Evolutionary conservation across 805 yeast genomes (phyloP).

Genomic region (Myxozyma monticola): DNA sequence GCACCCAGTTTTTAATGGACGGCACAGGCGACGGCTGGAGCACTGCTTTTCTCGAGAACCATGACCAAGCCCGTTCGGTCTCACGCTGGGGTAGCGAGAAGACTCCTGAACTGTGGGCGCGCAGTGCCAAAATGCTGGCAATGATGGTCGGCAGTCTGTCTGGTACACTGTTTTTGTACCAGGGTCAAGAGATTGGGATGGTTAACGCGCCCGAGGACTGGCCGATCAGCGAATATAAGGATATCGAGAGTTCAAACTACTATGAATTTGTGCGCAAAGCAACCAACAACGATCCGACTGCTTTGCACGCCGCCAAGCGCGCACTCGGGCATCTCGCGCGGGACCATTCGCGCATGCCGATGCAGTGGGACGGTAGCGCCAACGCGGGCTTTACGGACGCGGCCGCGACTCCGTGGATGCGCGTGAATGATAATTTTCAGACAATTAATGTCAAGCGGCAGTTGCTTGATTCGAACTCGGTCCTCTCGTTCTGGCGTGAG

Average conservation of each 20-base stretch:
- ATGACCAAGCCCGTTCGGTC: slow-evolving; percentile 58
- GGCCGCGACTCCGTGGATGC: slow-evolving; percentile 53
- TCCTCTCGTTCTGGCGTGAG: slow-evolving; percentile 49
- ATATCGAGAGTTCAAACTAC: slow-evolving; percentile 49
- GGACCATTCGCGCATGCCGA: slow-evolving; percentile 55
- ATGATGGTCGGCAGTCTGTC: slow-evolving; percentile 49
- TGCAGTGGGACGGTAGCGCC: slow-evolving; percentile 49
- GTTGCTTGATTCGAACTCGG: slow-evolving; percentile 47
- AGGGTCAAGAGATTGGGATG: slow-evolving; percentile 63
- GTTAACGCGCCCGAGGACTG: slow-evolving; percentile 50
- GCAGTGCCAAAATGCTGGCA: slow-evolving; percentile 52
- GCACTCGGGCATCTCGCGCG: slow-evolving; percentile 39
- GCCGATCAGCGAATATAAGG: slow-evolving; percentile 52
- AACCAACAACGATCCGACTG: not conserved
- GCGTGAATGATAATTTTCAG: slow-evolving; percentile 50
- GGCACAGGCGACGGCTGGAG: slow-evolving; percentile 52
- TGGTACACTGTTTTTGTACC: slow-evolving; percentile 58
- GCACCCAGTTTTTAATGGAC: slow-evolving; percentile 40
- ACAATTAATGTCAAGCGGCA: slow-evolving; percentile 52
- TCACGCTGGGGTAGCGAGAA: slow-evolving; percentile 54
- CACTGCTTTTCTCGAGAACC: slow-evolving; percentile 56
- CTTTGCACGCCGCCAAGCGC: too few relatives aligned
- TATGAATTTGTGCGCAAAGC: too few relatives aligned
- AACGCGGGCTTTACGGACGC: slow-evolving; percentile 48
- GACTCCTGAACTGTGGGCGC: slow-evolving; percentile 39